Percentiles rank a stretch among this genome's conserved stretches.
These are phyloP conservation scores for Diplotaxis tenuifolia DNA, from an alignment of 345 rosid genomes.

Conservation along the genomic window DNA sequence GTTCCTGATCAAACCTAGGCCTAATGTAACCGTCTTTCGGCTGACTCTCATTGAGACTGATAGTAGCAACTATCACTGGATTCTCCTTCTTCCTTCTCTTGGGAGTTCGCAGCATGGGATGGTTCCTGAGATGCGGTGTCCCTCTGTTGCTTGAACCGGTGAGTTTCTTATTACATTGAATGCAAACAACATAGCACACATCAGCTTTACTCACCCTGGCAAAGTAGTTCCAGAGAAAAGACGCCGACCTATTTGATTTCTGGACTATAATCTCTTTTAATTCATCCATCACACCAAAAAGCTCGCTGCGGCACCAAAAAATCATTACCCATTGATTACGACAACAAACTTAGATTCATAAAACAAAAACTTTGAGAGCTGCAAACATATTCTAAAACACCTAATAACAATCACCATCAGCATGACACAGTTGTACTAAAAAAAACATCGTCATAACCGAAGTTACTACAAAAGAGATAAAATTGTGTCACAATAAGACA, in stretches of 20 bases:
- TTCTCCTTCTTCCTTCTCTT: slow-evolving; percentile 80
- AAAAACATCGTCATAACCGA: not conserved
- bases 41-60: slow-evolving; percentile 64
- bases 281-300: slow-evolving; percentile 60
- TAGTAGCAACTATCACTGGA: slow-evolving; percentile 46
- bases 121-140: slow-evolving; percentile 90
- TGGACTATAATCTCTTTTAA: slow-evolving; percentile 54
- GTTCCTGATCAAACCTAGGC: slow-evolving; percentile 75
- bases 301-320: not conserved
- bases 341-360: not conserved
- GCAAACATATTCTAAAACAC: not conserved
- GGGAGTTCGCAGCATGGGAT: slow-evolving; percentile 72
- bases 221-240: slow-evolving; percentile 94
- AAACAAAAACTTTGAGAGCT: not conserved
- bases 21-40: slow-evolving; percentile 67
- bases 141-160: slow-evolving; percentile 98
- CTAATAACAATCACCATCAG: not conserved
- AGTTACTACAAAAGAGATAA: slow-evolving; percentile 8
- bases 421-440: slow-evolving; percentile 10
- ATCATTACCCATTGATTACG: slow-evolving; percentile 28
- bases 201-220: slow-evolving; percentile 87
- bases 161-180: slow-evolving; percentile 84
- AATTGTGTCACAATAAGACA: slow-evolving; percentile 9
- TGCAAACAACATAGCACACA: slow-evolving; percentile 81
- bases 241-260: slow-evolving; percentile 86